Conservation (phyloP, 2,329 filamentous ascomycete species). For the Fusarium sarcochroum region DNA sequence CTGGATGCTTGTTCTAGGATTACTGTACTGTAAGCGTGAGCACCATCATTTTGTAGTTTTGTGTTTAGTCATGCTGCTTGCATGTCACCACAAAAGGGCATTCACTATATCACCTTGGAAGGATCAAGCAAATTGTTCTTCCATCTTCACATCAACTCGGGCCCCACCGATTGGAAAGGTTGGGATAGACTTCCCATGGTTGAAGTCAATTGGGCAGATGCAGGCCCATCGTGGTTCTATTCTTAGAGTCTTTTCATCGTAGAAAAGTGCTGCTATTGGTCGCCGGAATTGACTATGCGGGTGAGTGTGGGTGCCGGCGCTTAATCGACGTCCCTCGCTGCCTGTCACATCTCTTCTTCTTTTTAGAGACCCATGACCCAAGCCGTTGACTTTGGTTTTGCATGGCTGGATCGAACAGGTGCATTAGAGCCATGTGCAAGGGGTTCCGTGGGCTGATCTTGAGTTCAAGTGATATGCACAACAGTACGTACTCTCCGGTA, state of each 20-base stretch:
- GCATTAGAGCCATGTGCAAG: constrained; percentile 40
- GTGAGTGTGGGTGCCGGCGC: constrained; percentile 46
- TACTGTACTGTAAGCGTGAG: constrained; percentile 4
- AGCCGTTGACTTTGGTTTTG: constrained; percentile 25
- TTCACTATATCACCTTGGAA: not conserved
- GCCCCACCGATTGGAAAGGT: constrained; percentile 40
- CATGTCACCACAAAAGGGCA: constrained; percentile 1
- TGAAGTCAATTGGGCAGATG: constrained; percentile 27
- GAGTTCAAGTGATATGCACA: constrained; percentile 15
- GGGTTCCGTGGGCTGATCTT: constrained; percentile 32
- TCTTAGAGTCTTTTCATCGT: constrained; percentile 41
- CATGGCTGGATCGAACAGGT: constrained; percentile 33
- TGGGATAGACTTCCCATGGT: constrained; percentile 30
- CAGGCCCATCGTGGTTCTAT: constrained; percentile 40
- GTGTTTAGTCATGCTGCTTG: not conserved
- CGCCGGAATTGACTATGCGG: constrained; percentile 36
- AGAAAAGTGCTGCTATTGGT: constrained; percentile 35
- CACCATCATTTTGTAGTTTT: not conserved
- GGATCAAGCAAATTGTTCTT: not conserved
- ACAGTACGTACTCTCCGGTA: constrained; percentile 1
- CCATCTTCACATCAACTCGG: constrained; percentile 15
- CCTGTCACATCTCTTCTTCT: constrained; percentile 38
- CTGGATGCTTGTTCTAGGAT: not conserved
- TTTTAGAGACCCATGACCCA: constrained; percentile 29
- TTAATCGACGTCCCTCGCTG: constrained; percentile 44